These are phyloP conservation scores for Dendryphion nanum DNA, from an alignment of 2,329 filamentous ascomycete genomes.

Conservation along the genomic window DNA sequence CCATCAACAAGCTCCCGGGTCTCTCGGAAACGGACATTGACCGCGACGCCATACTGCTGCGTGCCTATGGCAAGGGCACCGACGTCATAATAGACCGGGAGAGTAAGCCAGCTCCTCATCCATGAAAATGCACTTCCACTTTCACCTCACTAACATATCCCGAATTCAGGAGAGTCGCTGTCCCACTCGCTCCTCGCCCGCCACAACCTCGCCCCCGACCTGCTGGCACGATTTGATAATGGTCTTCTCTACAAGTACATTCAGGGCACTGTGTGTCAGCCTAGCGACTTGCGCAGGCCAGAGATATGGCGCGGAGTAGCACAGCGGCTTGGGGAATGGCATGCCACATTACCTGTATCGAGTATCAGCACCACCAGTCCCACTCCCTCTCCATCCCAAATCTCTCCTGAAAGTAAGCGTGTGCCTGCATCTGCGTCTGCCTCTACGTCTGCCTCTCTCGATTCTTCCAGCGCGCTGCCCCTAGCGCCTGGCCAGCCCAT, in stretches of 20 bases:
- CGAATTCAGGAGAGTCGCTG: conserved; percentile 55
- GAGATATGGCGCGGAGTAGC: conserved; percentile 82
- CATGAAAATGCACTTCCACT: conserved; percentile 4
- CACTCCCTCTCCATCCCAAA: conserved; percentile 27
- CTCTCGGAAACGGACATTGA: conserved; percentile 76
- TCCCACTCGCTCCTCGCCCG: conserved; percentile 84
- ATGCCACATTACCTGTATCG: conserved; percentile 65
- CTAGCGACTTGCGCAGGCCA: conserved; percentile 74
- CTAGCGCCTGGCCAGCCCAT: conserved; percentile 65
- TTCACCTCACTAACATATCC: conserved; percentile 16
- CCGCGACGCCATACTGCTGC: conserved; percentile 79
- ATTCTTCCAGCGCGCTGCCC: no score
- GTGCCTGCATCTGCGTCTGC: conserved; percentile 37
- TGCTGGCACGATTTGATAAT: conserved; percentile 91
- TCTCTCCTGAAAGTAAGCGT: conserved; percentile 32
- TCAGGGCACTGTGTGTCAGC: conserved; percentile 73
- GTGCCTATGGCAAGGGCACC: conserved; percentile 92
- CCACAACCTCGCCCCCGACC: conserved; percentile 76
- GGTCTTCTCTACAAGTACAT: conserved; percentile 95
- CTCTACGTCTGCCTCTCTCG: no score
- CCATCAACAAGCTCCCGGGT: conserved; percentile 67
- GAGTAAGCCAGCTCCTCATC: conserved; percentile 55
- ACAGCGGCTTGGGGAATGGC: conserved; percentile 85
- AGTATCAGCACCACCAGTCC: conserved; percentile 46
- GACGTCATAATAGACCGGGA: conserved; percentile 95